A percentile compares a stretch with the other conserved stretches of the same genome.
Evolutionary conservation across 2,329 filamentous ascomycete species (phyloP).

Genomic region (Epichloe gansuensis): DNA sequence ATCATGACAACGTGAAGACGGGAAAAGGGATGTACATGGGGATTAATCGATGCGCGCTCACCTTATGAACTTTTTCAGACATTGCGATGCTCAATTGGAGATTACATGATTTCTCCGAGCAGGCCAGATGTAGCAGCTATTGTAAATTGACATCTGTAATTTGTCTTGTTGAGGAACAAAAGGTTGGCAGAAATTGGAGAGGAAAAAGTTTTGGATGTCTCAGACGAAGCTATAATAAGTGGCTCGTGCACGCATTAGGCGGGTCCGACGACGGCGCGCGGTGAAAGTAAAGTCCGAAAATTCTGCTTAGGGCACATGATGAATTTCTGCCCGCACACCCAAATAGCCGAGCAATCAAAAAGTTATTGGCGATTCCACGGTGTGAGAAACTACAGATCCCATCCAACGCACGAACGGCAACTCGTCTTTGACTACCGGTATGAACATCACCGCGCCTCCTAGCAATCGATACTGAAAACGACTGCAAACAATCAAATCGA

Average conservation of each 20-base stretch:
- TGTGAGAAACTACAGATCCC: constrained; percentile 23
- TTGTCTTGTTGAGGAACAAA: background rate
- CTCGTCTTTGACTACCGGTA: constrained; percentile 28
- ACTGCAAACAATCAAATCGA: background rate
- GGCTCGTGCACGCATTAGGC: background rate
- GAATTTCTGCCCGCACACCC: constrained; percentile 29
- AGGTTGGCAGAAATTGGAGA: rapidly evolving
- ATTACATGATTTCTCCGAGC: background rate
- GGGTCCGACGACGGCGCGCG: constrained; percentile 6
- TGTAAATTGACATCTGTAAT: too few species aligned
- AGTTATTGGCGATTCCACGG: constrained; percentile 27
- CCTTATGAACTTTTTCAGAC: background rate
- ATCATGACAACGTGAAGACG: constrained; percentile 46
- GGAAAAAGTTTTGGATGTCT: background rate
- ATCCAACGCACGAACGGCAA: constrained; percentile 25
- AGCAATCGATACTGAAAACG: background rate
- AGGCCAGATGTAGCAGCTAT: background rate
- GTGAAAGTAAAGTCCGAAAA: constrained; percentile 19
- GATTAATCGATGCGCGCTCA: background rate
- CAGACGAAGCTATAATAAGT: background rate
- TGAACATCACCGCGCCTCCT: constrained; percentile 14
- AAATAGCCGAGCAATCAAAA: constrained; percentile 28
- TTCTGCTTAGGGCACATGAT: constrained; percentile 30
- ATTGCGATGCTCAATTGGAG: background rate
- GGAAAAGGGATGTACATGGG: constrained; percentile 3